phyloP scores from a whole-genome alignment of 2,329 filamentous ascomycete species.

The Claviceps lovelessii region DNA sequence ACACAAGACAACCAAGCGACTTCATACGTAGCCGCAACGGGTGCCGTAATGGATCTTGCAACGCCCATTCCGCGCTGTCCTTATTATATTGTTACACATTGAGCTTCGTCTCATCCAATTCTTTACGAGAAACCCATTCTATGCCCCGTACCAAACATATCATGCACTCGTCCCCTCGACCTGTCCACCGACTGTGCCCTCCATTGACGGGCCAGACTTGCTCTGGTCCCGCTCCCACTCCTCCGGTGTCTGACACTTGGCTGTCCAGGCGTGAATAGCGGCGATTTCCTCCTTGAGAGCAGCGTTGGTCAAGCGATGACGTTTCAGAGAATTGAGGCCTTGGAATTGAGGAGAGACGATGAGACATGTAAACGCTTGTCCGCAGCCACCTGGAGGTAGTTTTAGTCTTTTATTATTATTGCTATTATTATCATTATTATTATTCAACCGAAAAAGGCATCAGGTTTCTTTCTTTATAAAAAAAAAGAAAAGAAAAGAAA shows the following conservation, averaged over 20 bases:
- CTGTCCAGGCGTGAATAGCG: slow-evolving; percentile 86
- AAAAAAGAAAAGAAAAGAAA: too few species aligned
- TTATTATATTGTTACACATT: neutral
- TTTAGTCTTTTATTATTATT: too few species aligned
- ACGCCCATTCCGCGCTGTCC: neutral
- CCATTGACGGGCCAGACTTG: slow-evolving; percentile 23
- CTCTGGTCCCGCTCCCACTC: slow-evolving; percentile 61
- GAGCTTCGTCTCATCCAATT: neutral
- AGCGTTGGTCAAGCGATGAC: slow-evolving; percentile 74
- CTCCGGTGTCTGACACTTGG: slow-evolving; percentile 81
- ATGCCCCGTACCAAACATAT: neutral
- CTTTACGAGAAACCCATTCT: neutral
- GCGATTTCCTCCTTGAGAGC: slow-evolving; percentile 78
- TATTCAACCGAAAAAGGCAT: neutral
- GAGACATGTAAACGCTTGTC: slow-evolving; percentile 44
- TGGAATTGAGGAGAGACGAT: slow-evolving; percentile 53
- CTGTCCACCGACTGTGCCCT: slow-evolving; percentile 29
- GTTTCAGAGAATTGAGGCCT: slow-evolving; percentile 62
- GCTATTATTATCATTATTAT: neutral
- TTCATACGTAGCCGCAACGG: neutral
- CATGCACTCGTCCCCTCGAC: slow-evolving; percentile 20
- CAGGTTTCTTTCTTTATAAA: neutral
- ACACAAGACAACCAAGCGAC: neutral
- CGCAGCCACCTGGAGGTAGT: slow-evolving; percentile 37
- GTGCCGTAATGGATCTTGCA: neutral